Percentiles rank a stretch among this genome's conserved stretches.
Conservation (phyloP, 169 alveolate species). For the Theileria sp. region DNA sequence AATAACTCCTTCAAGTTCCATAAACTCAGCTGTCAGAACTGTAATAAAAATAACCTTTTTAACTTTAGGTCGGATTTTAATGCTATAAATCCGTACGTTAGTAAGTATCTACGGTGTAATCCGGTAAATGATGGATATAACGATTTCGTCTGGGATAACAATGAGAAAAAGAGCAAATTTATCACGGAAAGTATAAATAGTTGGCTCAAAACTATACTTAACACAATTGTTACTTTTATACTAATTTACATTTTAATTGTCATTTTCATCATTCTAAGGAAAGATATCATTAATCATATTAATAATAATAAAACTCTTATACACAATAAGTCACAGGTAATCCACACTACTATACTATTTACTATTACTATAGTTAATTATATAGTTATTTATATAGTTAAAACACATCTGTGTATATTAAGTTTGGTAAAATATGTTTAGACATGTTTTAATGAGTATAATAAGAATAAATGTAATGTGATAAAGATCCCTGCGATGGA, state of each 20-base stretch:
- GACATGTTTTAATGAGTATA: conserved; percentile 45
- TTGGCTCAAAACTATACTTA: conserved; percentile 56
- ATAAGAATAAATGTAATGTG: conserved; percentile 54
- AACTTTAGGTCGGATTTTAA: not conserved
- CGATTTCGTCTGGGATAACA: not conserved
- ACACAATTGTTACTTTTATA: conserved; percentile 40
- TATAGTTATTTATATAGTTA: too few species aligned
- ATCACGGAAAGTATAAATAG: conserved; percentile 49
- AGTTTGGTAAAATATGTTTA: too few species aligned
- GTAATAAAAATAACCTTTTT: not conserved
- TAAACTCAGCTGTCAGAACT: not conserved
- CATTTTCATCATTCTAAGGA: conserved; percentile 33
- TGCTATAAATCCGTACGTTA: not conserved
- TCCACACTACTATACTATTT: not conserved
- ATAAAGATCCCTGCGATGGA: conserved; percentile 57
- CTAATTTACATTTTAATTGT: conserved; percentile 33
- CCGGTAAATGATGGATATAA: not conserved
- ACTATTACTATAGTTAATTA: too few species aligned
- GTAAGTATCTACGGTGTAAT: not conserved
- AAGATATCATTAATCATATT: conserved; percentile 43
- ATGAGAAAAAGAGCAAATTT: not conserved
- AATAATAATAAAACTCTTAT: not conserved
- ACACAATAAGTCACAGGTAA: not conserved
- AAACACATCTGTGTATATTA: too few species aligned
- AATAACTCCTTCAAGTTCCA: not conserved